phyloP scores from a whole-genome alignment of 1,139 yeast genomes.

The Hemisphaericaspora xylofermentans region DNA sequence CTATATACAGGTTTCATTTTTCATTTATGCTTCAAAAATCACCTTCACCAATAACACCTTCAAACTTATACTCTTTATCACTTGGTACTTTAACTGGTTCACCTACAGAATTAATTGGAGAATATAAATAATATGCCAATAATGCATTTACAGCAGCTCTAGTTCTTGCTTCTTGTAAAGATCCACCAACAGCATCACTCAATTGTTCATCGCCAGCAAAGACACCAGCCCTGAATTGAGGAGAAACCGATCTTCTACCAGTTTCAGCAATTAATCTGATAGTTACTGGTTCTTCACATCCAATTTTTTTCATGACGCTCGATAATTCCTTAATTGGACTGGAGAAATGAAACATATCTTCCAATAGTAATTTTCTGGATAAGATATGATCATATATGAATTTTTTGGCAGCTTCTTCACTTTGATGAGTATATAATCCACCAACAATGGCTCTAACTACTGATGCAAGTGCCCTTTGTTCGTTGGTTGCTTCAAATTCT shows the following conservation, averaged over 20 bases:
- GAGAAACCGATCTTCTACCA: constrained; percentile 82
- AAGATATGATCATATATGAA: constrained; percentile 74
- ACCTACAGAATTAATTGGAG: constrained; percentile 59
- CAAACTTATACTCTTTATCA: constrained; percentile 45
- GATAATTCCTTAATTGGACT: constrained; percentile 87
- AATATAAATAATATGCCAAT: constrained; percentile 87
- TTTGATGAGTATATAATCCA: constrained; percentile 65
- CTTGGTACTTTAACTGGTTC: constrained; percentile 55
- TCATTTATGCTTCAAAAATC: constrained; percentile 49
- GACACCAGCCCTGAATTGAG: constrained; percentile 89
- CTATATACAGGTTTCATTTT: constrained; percentile 1
- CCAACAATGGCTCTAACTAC: constrained; percentile 74
- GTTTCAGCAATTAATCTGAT: constrained; percentile 87
- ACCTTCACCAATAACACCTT: constrained; percentile 54
- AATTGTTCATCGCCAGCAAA: constrained; percentile 79
- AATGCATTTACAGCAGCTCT: constrained; percentile 90
- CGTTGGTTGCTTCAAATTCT: constrained; percentile 18
- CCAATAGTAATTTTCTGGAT: constrained; percentile 73
- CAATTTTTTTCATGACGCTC: constrained; percentile 73
- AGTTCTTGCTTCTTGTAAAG: constrained; percentile 86
- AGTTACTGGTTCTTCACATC: constrained; percentile 69
- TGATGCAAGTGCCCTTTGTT: constrained; percentile 47
- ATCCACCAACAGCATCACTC: constrained; percentile 96
- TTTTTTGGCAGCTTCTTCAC: constrained; percentile 57
- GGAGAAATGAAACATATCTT: constrained; percentile 72